Conservation (phyloP, 164 flowering plant genomes). For the Umbilicus rupestris region DNA sequence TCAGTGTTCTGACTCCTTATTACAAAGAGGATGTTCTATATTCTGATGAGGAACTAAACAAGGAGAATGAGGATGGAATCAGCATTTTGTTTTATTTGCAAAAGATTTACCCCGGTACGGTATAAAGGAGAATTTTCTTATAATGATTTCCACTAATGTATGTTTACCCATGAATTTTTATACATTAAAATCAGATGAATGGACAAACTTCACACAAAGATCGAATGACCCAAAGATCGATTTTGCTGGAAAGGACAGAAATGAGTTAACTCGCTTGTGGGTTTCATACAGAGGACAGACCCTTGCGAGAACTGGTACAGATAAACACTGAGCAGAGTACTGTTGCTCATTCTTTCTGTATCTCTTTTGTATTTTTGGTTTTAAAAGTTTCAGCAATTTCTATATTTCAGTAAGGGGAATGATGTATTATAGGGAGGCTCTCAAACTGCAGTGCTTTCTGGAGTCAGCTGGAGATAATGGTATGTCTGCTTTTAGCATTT, state of each 20-base stretch:
- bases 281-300: slow-evolving; percentile 97
- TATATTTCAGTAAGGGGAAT: slow-evolving; percentile 80
- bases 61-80: slow-evolving; percentile 97
- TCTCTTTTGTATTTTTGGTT: slow-evolving; percentile 8
- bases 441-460: slow-evolving; percentile 77
- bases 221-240: slow-evolving; percentile 68
- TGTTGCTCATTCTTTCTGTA: background rate
- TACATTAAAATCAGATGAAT: slow-evolving; percentile 52
- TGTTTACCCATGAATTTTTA: background rate
- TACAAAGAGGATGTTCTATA: slow-evolving; percentile 88
- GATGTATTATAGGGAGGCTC: slow-evolving; percentile 91
- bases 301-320: slow-evolving; percentile 78
- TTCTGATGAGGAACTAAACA: slow-evolving; percentile 65
- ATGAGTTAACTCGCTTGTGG: slow-evolving; percentile 54
- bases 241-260: slow-evolving; percentile 22
- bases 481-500: slow-evolving; percentile 19
- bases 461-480: slow-evolving; percentile 67
- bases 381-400: slow-evolving; percentile 1
- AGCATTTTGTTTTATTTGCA: slow-evolving; percentile 75
- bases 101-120: slow-evolving; percentile 85
- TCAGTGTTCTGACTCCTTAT: slow-evolving; percentile 92
- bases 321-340: background rate
- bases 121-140: slow-evolving; percentile 1
- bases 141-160: background rate
- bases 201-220: slow-evolving; percentile 38